Evolutionary conservation across 768 basidiomycete genomes (phyloP), one percentile per base, ranked within the genome.

Genomic region (Pisolithus orientalis): DNA sequence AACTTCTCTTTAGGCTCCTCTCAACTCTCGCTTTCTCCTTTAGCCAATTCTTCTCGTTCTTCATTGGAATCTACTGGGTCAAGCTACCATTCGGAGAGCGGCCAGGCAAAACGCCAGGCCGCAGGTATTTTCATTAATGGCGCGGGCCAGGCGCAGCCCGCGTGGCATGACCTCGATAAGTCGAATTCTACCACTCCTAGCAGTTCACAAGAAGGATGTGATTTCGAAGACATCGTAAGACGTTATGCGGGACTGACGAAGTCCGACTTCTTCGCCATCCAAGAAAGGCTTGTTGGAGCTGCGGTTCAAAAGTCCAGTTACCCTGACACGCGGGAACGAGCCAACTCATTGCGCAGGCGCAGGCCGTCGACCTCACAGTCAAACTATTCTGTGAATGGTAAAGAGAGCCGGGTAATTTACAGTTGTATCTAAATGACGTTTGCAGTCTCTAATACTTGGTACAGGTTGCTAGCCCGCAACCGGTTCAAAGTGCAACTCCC

Each of bases 341-440:
- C 78, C 0, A 82, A 80, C 49, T 90, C 88, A n/a, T 71, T 88
- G 57, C 76, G 88, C 51, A 80, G 82, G 56, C 78, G 90, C 47
- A 76, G 88, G 38, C 87, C 87, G 10, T 90, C 88, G 1, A 88
- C 85, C 13, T 88, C 89, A n/a, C 87, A 90, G 66, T 87, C 87
- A 10, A 85, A 81, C 60, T 85, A 88, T 61, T 84, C 83, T 1
- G 69, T 68, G 43, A 76, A 72, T 50, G 79, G 77, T n/a, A 74
- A 78, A 39, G 82, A 72, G 11, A 67, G 57, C 54, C 53, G 63
- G 50, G 76, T 78, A 54, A 44, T 72, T 62, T 11, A 32, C 44
- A 44, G 7, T 28, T 7, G 24, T 52, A 3, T 27, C 38, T 53
- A 51, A 17, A 39, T 43, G 17, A 31, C 8, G 16, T 40, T 44